Evolutionary conservation across 108 stramenopile genomes (phyloP), one percentile per base, ranked within the genome.

Genomic region (Discostella pseudostelligera): DNA sequence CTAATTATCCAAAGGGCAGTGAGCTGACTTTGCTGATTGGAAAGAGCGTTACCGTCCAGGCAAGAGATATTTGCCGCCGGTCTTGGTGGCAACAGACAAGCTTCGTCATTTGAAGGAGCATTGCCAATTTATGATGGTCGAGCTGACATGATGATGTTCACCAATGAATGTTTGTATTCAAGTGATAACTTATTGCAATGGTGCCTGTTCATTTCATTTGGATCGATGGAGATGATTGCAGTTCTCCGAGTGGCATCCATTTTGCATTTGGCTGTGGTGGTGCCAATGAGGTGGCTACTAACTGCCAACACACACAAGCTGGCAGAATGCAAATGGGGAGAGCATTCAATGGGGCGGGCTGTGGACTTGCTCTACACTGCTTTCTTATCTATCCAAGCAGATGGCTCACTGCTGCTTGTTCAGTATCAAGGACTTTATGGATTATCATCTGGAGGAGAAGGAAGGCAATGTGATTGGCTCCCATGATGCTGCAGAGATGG

Each of bases 201-300:
- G 5, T 25, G 24, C 14, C n/a, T 60, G 17, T 60, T 60, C 39
- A 60, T 60, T 60, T 12, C 40, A 7, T 17, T 60, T 10, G 25
- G 26, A 14, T 60, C 59, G 1, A 26, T 60, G 28, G 59, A 60
- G 59, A 17, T 60, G 59, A 60, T 47, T 16, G 66, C 66, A 0
- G 55, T 46, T 26, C 46, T 59, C 12, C 21, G 66, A 40, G 56
- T 67, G 28, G 56, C 45, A 35, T 67, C 56, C 0, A 58, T 67
- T 25, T 28, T 67, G 13, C 32, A 58, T 48, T 24, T 67, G 22
- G 39, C 43, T n/a, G 35, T 67, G 1, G 45, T 57, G 1, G 13
- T 67, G 4, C 66, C 56, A 16, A 22, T 56, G 22, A 48, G 65
- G 17, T 66, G 65, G 65, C 51, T 66, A 26, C 51, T 66, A 26